Evolutionary conservation across 2,329 filamentous ascomycete genomes (phyloP), one percentile per base, ranked within the genome.

Genomic region (Dactylonectria macrodidyma): DNA sequence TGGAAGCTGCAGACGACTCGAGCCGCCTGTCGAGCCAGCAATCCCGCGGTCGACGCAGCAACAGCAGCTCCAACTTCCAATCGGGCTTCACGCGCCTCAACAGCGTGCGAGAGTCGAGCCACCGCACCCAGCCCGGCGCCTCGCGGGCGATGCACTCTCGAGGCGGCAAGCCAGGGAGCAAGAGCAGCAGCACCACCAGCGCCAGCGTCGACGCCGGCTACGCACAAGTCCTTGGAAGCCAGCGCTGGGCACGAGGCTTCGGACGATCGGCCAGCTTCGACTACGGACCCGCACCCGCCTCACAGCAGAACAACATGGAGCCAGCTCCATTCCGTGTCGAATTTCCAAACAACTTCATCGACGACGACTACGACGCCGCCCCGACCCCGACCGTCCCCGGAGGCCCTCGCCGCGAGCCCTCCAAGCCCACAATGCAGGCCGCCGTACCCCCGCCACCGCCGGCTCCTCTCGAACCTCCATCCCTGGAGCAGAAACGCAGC

Each of bases 301-400:
- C 73, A 61, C 79, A 77, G 59, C 74, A 73, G n/a, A 72, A 73
- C 57, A 68, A 65, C 48, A 55, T 75, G 26, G 72, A 76, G 57
- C 72, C 76, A 12, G 72, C 78, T 33, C 78, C 79, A 55, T 87
- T 85, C 83, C 84, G 85, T 69, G 77, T 84, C 68, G 86, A 88
- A 50, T 84, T 86, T 68, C 81, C 84, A 65, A 85, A 83, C 71
- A 82, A 81, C 65, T 85, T 86, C 71, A 81, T 87, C 58, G 69
- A 67, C 71, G 84, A 87, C 73, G 89, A 92, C 74, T 90, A 92
- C 81, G 93, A 96, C 78, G 93, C 94, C 59, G 95, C 95, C 30
- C 95, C 95, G 14, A 95, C 92, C 44, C 95, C 95, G 5, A 95
- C 91, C 33, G 87, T 98, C 41, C 94, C 94, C 38, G 92, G 88